These are phyloP conservation scores for Diospyros lotus DNA, from an alignment of 148 eudicot genomes.

Conservation along the genomic window DNA sequence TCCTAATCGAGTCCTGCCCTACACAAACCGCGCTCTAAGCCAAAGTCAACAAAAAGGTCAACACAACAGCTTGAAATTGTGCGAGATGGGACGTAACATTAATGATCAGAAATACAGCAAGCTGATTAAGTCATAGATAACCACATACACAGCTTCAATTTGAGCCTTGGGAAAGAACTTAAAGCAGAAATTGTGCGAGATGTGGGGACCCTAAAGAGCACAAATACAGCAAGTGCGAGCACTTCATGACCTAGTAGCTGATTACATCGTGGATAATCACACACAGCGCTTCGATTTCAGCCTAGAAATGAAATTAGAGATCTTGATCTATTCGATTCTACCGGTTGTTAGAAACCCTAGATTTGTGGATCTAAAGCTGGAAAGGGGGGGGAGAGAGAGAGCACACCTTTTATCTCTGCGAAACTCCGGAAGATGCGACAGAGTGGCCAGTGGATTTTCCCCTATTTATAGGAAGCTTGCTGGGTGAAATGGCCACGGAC, in stretches of 20 bases:
- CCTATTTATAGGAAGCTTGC: not conserved
- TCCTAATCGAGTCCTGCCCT: not conserved
- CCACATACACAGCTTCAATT: not conserved
- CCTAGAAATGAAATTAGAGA: not conserved
- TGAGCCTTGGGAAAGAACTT: not conserved
- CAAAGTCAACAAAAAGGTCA: not conserved
- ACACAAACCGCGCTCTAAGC: not conserved
- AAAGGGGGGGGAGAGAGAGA: conserved; percentile 19
- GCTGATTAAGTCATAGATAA: not conserved
- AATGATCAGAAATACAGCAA: not conserved
- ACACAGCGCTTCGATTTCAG: not conserved
- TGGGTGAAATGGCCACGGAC: not conserved
- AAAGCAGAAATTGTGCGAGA: no score
- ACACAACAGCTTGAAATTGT: not conserved
- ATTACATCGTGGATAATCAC: not conserved
- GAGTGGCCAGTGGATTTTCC: not conserved
- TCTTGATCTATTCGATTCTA: conserved; percentile 3
- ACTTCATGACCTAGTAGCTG: not conserved
- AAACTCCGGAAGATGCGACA: conserved; percentile 26
- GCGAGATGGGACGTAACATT: not conserved
- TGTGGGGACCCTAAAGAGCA: not conserved
- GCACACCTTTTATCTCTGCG: conserved; percentile 26
- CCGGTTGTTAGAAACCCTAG: conserved; percentile 28
- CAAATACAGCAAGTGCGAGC: not conserved
- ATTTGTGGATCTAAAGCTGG: conserved; percentile 44